Base-by-base conservation (phyloP, 768 basidiomycete species). In the Tricholoma sp. region DNA sequence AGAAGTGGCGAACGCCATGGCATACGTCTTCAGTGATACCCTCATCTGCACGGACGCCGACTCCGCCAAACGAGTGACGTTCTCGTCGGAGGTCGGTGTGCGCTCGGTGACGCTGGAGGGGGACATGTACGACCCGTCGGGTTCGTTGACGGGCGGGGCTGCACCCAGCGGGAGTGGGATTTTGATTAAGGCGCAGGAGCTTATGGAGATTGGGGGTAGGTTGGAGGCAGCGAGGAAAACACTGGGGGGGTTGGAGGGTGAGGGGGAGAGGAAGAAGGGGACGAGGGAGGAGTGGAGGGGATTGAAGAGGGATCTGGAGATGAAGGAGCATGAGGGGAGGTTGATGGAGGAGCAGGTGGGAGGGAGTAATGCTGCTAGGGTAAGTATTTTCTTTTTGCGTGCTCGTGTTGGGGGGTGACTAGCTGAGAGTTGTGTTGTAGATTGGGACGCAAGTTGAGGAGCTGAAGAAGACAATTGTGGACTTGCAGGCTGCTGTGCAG, bases 91-190 rank as follows among this genome's bases (percentile, higher is more conserved):
- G 9, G 78, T 88, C 12, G 76, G 79, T 18, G 84, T 90, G 50
- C 86, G 86, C 51, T 94, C 91, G 9, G 94, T 98, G 48, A 99
- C 97, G 6, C 77, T 97, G 18, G 88, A 92, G 2, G 97, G 97
- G 2, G 97, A 98, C 65, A 84, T 97, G 10, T 98, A 99, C 69
- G 97, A 99, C 59, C 96, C 97, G 2, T 89, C 89, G 7, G 96
- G 96, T 6, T 95, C 91, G 0, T 82, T 99, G 17, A 91, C 87
- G 17, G 97, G 97, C 5, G 97, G 97, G 1, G 83, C 93, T 1
- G 86, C 93, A 0, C 91, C 94, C 0, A 87, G 76, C 58, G 78
- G 84, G 20, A 85, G 80, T 32, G 89, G 90, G 1, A 76, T 88
- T 3, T 75, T 98, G 15, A 72, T 96, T 51, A 84, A 85, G 60